Percentiles rank a stretch among this genome's conserved stretches.
Conservation (phyloP, 2,329 filamentous ascomycete species). For the Sodiomyces alkalinus region DNA sequence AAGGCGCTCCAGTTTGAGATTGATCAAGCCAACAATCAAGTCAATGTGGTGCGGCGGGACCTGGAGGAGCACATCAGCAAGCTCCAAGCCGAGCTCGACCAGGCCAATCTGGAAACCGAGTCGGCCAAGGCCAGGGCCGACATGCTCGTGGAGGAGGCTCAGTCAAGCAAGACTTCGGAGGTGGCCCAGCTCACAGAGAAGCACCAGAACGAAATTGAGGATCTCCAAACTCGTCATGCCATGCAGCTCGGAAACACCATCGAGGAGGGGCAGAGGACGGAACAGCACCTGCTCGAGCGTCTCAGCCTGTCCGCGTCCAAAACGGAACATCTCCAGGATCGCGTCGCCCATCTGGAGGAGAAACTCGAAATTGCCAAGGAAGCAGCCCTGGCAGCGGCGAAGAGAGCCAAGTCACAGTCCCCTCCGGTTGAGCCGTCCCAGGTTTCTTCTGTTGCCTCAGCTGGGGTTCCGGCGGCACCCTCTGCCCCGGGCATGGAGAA, state of each 20-base stretch:
- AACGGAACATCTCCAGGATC: constrained; percentile 73
- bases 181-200: constrained; percentile 36
- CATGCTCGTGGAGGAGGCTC: constrained; percentile 69
- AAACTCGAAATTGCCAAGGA: constrained; percentile 81
- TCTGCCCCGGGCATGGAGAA: too few relatives aligned
- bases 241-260: constrained; percentile 55
- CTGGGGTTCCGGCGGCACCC: constrained; percentile 21
- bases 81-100: constrained; percentile 61
- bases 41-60: constrained; percentile 68
- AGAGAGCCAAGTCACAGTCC: constrained; percentile 55
- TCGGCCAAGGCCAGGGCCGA: constrained; percentile 69
- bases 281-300: constrained; percentile 67
- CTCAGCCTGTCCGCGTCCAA: constrained; percentile 73
- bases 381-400: constrained; percentile 68
- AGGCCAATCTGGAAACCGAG: constrained; percentile 63
- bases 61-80: constrained; percentile 66
- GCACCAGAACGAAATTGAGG: constrained; percentile 56
- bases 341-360: constrained; percentile 72
- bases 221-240: constrained; percentile 61
- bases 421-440: constrained; percentile 26
- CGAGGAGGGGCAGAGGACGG: constrained; percentile 70
- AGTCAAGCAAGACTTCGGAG: constrained; percentile 47
- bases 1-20: constrained; percentile 68
- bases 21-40: constrained; percentile 70
- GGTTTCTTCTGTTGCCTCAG: constrained; percentile 12